phyloP scores from a whole-genome alignment of 768 basidiomycete genomes.

The Leucogyrophana mollusca region DNA sequence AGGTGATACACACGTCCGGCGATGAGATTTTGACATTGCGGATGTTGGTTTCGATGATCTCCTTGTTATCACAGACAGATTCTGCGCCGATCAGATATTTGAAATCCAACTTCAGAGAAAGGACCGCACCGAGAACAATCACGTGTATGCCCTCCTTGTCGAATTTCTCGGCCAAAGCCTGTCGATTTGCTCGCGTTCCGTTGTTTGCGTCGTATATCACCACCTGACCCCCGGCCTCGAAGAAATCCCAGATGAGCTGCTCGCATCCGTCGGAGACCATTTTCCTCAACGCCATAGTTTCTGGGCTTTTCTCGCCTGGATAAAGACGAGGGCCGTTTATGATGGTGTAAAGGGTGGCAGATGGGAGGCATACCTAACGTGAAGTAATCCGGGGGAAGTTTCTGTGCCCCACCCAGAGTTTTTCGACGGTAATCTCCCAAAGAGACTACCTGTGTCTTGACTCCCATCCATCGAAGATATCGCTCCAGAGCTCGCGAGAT shows the following conservation, averaged over 20 bases:
- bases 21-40: slow-evolving; percentile 97
- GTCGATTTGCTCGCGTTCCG: slow-evolving; percentile 65
- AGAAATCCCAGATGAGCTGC: slow-evolving; percentile 86
- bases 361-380: slow-evolving; percentile 57
- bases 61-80: slow-evolving; percentile 85
- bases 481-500: slow-evolving; percentile 93
- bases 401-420: slow-evolving; percentile 83
- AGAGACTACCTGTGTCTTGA: slow-evolving; percentile 93
- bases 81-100: slow-evolving; percentile 47
- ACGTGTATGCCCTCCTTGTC: slow-evolving; percentile 88
- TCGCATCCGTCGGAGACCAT: slow-evolving; percentile 83
- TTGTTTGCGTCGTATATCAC: slow-evolving; percentile 99
- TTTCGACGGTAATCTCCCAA: slow-evolving; percentile 94
- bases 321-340: slow-evolving; percentile 1
- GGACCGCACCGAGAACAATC: slow-evolving; percentile 75
- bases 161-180: slow-evolving; percentile 79
- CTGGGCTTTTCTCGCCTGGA: slow-evolving; percentile 72
- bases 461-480: slow-evolving; percentile 98
- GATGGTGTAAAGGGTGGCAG: background rate
- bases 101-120: slow-evolving; percentile 5
- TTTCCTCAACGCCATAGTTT: slow-evolving; percentile 76
- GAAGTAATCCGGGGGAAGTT: slow-evolving; percentile 92
- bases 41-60: slow-evolving; percentile 93
- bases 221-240: slow-evolving; percentile 85
- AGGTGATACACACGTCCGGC: slow-evolving; percentile 71